Base-by-base conservation (phyloP, 1,284 basidiomycete genomes). In the Entoloma clypeatum region DNA sequence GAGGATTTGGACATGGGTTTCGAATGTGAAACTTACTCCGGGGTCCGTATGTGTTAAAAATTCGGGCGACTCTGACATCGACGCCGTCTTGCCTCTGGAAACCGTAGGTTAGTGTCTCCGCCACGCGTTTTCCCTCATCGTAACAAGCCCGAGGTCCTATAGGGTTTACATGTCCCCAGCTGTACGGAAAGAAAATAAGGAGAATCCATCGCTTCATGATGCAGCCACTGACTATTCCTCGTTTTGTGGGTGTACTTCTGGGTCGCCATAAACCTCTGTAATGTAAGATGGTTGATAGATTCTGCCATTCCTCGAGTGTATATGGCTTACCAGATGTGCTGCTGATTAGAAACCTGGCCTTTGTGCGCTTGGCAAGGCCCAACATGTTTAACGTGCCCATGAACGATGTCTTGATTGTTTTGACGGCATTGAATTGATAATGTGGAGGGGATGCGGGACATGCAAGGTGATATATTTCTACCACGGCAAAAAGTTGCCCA, bases 361-460 rank as follows among this genome's bases (percentile, higher is more conserved):
- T 97, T 40, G 87, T 92, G 47, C 93, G 88, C 68, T 97, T 98
- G 9, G 95, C 95, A n/a, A 99, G 77, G 45, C 92, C 95, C 36
- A 99, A 85, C 91, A 97, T 95, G 70, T 99, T 98, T 51, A 95
- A 71, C 5, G 93, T 94, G 35, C 95, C 95, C 76, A 94, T 80
- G 68, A 99, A 99, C 19, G 92, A 95, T 1, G 95, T 98, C 69
- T 98, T 98, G 71, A 98, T 81, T 13, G 93, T 97, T 68, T 97
- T 96, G 52, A 97, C 86, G 6, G 92, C 85, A 67, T 96, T 93
- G 64, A 86, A 90, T 61, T 96, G 92, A 65, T 96, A 95, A 62
- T 94, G 92, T 39, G 91, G 89, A 22, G 93, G 93, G 8, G 93
- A 96, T 14, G 93, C 93, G 16, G 93, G 93, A 63, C 93, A 97